These are phyloP conservation scores for Amanita polypyramis DNA, from an alignment of 768 basidiomycete species.

Conservation along the genomic window DNA sequence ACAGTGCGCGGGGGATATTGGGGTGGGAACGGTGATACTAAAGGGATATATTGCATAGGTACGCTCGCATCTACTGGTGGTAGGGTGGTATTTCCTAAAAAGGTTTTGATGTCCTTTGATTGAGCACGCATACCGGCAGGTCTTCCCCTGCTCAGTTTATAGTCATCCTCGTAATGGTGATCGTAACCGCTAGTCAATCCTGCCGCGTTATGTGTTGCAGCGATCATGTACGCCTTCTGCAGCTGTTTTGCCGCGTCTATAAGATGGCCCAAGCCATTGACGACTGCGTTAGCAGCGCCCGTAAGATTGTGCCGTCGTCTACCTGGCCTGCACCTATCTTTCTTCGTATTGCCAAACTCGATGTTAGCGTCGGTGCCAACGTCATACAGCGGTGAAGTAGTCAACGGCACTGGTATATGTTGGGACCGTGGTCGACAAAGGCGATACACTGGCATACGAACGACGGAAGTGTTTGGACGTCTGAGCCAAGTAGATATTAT, in stretches of 20 bases:
- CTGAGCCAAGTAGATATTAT: neutral
- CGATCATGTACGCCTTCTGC: constrained; percentile 47
- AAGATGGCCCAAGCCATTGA: constrained; percentile 1
- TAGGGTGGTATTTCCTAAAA: constrained; percentile 21
- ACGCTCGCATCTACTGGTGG: neutral
- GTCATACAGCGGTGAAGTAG: neutral
- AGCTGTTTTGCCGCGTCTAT: constrained; percentile 44
- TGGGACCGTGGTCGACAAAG: neutral
- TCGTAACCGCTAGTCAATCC: constrained; percentile 19
- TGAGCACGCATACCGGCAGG: constrained; percentile 34
- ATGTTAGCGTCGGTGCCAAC: too few species aligned
- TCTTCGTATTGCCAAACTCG: neutral
- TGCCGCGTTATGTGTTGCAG: constrained; percentile 36
- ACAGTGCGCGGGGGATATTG: constrained; percentile 16
- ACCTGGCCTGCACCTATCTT: too few species aligned
- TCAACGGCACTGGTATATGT: neutral
- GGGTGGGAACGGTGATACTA: constrained; percentile 20
- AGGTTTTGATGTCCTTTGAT: constrained; percentile 30
- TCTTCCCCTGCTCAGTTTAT: constrained; percentile 8
- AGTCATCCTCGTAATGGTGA: constrained; percentile 9
- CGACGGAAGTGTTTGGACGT: neutral
- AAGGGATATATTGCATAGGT: constrained; percentile 29
- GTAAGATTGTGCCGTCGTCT: neutral
- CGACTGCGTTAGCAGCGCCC: neutral
- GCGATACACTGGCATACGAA: neutral